Evolutionary conservation across 352 stramenopile genomes (phyloP).

Genomic region (Globisporangium nunn): DNA sequence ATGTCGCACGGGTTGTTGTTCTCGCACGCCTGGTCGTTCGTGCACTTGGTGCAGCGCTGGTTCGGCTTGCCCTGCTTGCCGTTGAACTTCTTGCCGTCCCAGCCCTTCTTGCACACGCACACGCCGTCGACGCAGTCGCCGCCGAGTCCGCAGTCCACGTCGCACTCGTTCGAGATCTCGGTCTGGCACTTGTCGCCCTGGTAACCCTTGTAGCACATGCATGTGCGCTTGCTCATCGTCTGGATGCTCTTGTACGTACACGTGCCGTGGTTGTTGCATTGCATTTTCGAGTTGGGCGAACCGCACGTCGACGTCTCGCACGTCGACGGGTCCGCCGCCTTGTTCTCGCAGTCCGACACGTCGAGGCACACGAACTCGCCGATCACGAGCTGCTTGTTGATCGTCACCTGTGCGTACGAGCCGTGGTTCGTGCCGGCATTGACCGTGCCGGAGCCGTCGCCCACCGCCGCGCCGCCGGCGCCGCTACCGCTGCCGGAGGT

Average conservation of each 20-base stretch:
- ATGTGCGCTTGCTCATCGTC: constrained; percentile 47
- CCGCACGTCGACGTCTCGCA: constrained; percentile 30
- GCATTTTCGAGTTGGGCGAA: constrained; percentile 27
- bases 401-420: constrained; percentile 43
- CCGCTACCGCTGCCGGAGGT: constrained; percentile 4
- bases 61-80: constrained; percentile 20
- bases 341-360: constrained; percentile 36
- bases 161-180: constrained; percentile 18
- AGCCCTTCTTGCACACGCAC: constrained; percentile 28
- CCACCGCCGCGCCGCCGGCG: constrained; percentile 2
- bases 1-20: constrained; percentile 24
- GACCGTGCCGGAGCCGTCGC: constrained; percentile 5
- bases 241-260: constrained; percentile 65
- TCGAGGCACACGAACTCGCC: constrained; percentile 30
- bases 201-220: constrained; percentile 44
- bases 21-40: constrained; percentile 27
- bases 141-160: constrained; percentile 29
- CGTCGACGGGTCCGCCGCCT: constrained; percentile 6
- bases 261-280: constrained; percentile 65
- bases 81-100: constrained; percentile 23
- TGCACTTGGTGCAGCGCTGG: constrained; percentile 29
- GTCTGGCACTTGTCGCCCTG: constrained; percentile 22
- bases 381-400: constrained; percentile 41
- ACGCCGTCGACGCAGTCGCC: constrained; percentile 25
- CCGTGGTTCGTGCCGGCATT: constrained; percentile 19